Evolutionary conservation across 495 filamentous ascomycete species (phyloP).

Genomic region (Xylaria acuta): DNA sequence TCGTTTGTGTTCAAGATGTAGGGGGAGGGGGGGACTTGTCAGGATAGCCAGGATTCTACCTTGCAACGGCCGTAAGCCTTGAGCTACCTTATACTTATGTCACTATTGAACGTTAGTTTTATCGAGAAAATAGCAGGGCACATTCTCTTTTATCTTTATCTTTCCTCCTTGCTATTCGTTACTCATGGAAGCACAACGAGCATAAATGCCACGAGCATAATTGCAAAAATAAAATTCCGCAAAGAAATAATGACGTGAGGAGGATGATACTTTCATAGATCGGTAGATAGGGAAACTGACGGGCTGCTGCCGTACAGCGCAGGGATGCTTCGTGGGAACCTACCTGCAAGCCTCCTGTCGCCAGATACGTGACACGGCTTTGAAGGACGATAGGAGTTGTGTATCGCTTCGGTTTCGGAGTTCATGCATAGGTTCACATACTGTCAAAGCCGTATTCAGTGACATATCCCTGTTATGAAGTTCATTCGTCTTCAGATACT

Average conservation of each 20-base stretch:
- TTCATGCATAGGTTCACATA: slow-evolving; percentile 11
- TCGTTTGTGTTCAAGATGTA: slow-evolving; percentile 15
- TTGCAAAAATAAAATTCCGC: background rate
- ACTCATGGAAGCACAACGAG: background rate
- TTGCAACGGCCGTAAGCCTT: slow-evolving; percentile 40
- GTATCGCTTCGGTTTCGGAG: background rate
- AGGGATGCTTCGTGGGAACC: background rate
- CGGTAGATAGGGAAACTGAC: background rate
- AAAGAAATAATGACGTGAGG: background rate
- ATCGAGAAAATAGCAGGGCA: background rate
- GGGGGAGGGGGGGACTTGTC: background rate
- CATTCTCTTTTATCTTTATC: background rate
- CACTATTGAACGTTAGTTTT: background rate
- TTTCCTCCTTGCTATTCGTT: background rate
- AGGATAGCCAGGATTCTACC: background rate
- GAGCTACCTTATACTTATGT: background rate
- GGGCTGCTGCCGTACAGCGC: background rate
- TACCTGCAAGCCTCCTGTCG: slow-evolving; percentile 12
- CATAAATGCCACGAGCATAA: too few relatives aligned
- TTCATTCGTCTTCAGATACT: background rate
- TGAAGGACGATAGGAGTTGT: slow-evolving; percentile 2
- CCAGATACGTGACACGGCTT: slow-evolving; percentile 22
- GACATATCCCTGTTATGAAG: background rate
- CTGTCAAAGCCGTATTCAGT: background rate
- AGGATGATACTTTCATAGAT: background rate